Conservation (phyloP, 768 basidiomycete species). For the Lentinula detonsa region DNA sequence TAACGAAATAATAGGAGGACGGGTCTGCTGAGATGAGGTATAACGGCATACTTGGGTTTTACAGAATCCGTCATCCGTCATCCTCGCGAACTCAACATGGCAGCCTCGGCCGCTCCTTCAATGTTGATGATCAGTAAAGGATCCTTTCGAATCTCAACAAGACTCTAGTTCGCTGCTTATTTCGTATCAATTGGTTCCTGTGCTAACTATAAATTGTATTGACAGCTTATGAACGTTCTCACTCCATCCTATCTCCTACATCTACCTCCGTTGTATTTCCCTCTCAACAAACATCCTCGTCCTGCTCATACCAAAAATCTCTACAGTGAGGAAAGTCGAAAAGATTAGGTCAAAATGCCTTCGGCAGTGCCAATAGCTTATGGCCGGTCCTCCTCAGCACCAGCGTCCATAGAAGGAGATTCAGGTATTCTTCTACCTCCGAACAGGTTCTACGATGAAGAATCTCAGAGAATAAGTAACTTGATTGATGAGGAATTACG, state of each 20-base stretch:
- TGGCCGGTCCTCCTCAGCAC: conserved; percentile 4
- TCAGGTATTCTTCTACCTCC: conserved; percentile 2
- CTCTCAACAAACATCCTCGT: background rate
- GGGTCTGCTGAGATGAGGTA: background rate
- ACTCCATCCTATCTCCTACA: background rate
- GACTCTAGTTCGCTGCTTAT: background rate
- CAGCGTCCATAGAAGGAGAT: conserved; percentile 1
- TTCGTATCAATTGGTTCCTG: background rate
- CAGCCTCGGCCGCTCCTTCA: background rate
- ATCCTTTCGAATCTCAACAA: background rate
- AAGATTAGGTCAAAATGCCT: background rate
- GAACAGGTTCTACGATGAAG: conserved; percentile 26
- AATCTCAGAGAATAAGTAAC: conserved; percentile 41
- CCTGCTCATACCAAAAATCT: background rate
- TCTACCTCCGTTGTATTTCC: background rate
- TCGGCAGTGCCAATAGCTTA: background rate
- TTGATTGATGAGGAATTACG: conserved; percentile 53
- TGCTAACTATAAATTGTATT: background rate
- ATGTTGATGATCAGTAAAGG: background rate
- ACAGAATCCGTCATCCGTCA: background rate
- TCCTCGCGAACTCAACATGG: background rate
- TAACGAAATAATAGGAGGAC: no score
- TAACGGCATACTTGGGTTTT: background rate
- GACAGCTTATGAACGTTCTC: background rate
- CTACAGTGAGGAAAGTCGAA: background rate